Evolutionary conservation across 805 yeast species (phyloP).

Genomic region (Candida hispaniensis): DNA sequence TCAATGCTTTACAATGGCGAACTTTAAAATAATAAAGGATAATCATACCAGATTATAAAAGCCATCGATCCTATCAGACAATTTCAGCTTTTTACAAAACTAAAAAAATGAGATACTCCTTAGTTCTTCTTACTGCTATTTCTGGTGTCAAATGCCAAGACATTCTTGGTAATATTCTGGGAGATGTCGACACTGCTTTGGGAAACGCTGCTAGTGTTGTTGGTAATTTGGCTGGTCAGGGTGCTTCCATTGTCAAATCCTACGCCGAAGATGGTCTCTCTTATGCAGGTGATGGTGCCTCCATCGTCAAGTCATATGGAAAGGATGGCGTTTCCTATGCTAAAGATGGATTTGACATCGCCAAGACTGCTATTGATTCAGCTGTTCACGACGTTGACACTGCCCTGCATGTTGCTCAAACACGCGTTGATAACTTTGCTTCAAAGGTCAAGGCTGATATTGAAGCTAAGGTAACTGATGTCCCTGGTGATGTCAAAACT

Average conservation of each 20-base stretch:
- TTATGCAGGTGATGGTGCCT: constrained; percentile 13
- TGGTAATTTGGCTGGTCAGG: constrained; percentile 10
- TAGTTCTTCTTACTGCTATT: constrained; percentile 4
- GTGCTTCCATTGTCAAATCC: constrained; percentile 14
- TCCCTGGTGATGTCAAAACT: constrained; percentile 10
- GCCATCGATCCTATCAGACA: no score
- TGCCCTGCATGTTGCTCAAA: constrained; percentile 2
- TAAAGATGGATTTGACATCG: constrained; percentile 11
- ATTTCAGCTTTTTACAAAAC: no score
- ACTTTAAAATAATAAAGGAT: no score
- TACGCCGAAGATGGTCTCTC: constrained; percentile 15
- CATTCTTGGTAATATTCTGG: constrained; percentile 9
- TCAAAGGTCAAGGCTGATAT: constrained; percentile 12
- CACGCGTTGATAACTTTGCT: constrained; percentile 8
- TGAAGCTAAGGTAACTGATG: constrained; percentile 12
- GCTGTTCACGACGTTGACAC: constrained; percentile 12
- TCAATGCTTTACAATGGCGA: no score
- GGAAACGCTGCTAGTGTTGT: constrained; percentile 11
- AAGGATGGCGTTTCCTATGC: constrained; percentile 15
- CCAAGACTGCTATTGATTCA: constrained; percentile 15
- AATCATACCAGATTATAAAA: no score
- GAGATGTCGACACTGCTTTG: constrained; percentile 11
- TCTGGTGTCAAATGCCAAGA: constrained; percentile 7
- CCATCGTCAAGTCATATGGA: constrained; percentile 15
- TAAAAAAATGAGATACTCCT: constrained; percentile 11